Base-by-base conservation (phyloP, 441 rosid species). In the Erodium trifolium region DNA sequence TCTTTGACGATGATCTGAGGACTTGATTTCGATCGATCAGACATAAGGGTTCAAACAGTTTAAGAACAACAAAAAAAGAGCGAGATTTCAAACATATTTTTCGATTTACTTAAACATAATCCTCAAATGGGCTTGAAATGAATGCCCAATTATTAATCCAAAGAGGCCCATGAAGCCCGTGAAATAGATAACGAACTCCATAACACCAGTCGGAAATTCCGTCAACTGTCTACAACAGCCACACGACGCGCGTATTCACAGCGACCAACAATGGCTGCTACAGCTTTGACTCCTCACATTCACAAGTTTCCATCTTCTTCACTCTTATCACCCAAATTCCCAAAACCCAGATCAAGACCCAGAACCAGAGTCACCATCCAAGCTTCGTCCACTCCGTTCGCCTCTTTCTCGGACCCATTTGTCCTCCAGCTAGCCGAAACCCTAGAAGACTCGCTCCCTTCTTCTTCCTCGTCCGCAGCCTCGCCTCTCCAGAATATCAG, bases 391-490 rank as follows among this genome's bases (percentile, higher is more conserved):
- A 1, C 53, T 16, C 18, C 59, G 0, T 16, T 2, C 67, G 79
- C 85, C 67, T 73, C 85, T 34, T 87, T 88, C 83, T 88, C 97
- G 51, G 98, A 93, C 75, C 92, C 90, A n/a, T 88, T 85, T 63
- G 96, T 90, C 59, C 90, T 93, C 70, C 85, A 86, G 63, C 76
- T 93, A 59, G 97, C 97, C 0, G 94, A 90, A 72, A 76, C 91
- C 43, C 84, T 93, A n/a, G 96, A 90, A 80, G 98, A 90, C 57
- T 87, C 96, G 31, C 80, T 85, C 31, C 74, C 82, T 3, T 60
- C 96, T 69, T 75, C 81, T 63, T 47, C 87, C 45, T 73, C 27
- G 2, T 23, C 27, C 27, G 2, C 27, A 23, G 27, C 80, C 67
- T 53, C 79, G 14, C 78, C 88, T 59, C 85, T 91, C 69, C 92